A percentile compares a stretch with the other conserved stretches of the same genome.
phyloP scores from a whole-genome alignment of 345 rosid species.

The Populus simonii region DNA sequence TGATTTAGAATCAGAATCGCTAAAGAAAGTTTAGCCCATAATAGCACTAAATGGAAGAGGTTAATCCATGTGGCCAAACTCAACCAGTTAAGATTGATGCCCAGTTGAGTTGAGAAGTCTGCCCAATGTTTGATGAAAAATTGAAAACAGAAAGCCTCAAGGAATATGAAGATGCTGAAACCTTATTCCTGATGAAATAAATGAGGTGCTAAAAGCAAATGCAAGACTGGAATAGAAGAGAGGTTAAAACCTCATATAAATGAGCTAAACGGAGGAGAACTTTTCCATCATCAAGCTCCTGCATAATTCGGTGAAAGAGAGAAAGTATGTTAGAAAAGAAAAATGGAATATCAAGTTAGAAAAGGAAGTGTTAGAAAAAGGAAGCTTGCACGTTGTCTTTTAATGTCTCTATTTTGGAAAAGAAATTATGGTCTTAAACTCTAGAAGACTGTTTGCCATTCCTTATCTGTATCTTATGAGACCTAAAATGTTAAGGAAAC shows the following conservation, averaged over 20 bases:
- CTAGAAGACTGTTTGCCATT: neutral
- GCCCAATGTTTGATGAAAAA: neutral
- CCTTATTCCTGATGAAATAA: neutral
- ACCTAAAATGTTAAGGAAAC: neutral
- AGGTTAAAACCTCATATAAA: slow-evolving; percentile 66
- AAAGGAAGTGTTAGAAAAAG: neutral
- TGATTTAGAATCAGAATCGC: too few relatives aligned
- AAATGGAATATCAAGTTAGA: slow-evolving; percentile 2
- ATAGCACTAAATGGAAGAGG: too few relatives aligned
- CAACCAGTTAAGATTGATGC: too few relatives aligned
- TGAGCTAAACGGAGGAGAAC: slow-evolving; percentile 87
- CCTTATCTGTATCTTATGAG: neutral
- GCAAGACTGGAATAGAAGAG: neutral
- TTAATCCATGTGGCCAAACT: too few relatives aligned
- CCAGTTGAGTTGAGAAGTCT: neutral
- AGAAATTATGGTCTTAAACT: neutral
- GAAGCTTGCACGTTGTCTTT: neutral
- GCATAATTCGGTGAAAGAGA: slow-evolving; percentile 11
- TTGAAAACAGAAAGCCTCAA: neutral
- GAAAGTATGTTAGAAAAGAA: slow-evolving; percentile 1
- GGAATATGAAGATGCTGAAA: neutral
- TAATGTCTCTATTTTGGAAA: neutral
- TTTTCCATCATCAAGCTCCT: slow-evolving; percentile 79
- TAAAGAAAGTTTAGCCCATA: too few relatives aligned
- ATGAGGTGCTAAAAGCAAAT: neutral